phyloP scores from a whole-genome alignment of 225 moss, liverwort and hornwort species.

The Takakia lepidozioides region DNA sequence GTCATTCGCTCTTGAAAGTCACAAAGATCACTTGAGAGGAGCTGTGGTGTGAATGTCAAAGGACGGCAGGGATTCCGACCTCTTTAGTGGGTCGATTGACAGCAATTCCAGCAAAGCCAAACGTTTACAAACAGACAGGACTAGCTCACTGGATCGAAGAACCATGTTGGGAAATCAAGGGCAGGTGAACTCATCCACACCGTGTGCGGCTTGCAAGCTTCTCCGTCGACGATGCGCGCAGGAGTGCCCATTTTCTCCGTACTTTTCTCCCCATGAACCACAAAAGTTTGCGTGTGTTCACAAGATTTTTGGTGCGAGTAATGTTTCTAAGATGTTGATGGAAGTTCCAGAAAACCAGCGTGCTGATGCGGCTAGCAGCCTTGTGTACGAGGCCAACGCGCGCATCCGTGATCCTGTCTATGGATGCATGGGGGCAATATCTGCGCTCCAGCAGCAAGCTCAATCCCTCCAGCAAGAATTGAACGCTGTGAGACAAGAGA shows the following conservation, averaged over 20 bases:
- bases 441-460: constrained; percentile 41
- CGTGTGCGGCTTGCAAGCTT: constrained; percentile 57
- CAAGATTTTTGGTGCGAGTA: constrained; percentile 52
- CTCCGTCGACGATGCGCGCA: constrained; percentile 48
- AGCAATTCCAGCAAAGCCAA: too few relatives aligned
- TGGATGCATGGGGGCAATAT: constrained; percentile 48
- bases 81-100: too few relatives aligned
- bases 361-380: constrained; percentile 47
- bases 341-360: constrained; percentile 43
- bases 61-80: too few relatives aligned
- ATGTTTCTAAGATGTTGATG: constrained; percentile 56
- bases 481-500: constrained; percentile 24
- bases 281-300: constrained; percentile 53
- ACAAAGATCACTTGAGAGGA: too few relatives aligned
- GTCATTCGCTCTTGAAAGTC: too few relatives aligned
- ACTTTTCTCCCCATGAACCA: constrained; percentile 48
- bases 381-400: constrained; percentile 50
- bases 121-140: too few relatives aligned
- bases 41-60: too few relatives aligned
- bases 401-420: constrained; percentile 45
- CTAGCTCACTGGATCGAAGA: too few relatives aligned
- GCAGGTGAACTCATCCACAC: constrained; percentile 42
- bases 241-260: constrained; percentile 49
- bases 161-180: constrained; percentile 41
- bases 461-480: constrained; percentile 32